Evolutionary conservation across 2,329 filamentous ascomycete species (phyloP).

Genomic region (Penicillium janthinellum): DNA sequence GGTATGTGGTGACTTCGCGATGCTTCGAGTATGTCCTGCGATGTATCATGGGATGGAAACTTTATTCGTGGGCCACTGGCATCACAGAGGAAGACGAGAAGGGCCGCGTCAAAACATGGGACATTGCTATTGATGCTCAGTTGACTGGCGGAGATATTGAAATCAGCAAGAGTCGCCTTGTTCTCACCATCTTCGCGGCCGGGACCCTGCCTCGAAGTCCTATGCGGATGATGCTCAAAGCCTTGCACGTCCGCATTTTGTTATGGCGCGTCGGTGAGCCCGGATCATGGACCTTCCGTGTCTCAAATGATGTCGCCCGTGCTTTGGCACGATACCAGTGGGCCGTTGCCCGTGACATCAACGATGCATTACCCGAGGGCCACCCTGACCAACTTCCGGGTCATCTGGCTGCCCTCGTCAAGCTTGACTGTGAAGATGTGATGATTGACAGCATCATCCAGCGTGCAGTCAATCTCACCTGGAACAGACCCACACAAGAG

Average conservation of each 20-base stretch:
- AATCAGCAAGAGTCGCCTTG: constrained; percentile 82
- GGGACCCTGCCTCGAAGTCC: constrained; percentile 84
- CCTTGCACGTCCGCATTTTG: constrained; percentile 85
- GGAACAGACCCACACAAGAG: constrained; percentile 75
- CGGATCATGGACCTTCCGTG: constrained; percentile 63
- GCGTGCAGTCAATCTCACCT: constrained; percentile 85
- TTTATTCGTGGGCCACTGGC: constrained; percentile 78
- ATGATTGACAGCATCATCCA: constrained; percentile 77
- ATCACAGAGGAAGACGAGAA: constrained; percentile 82
- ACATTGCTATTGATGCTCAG: constrained; percentile 89
- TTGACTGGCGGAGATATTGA: constrained; percentile 87
- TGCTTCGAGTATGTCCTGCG: constrained; percentile 78
- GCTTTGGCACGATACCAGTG: constrained; percentile 76
- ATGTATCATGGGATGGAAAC: constrained; percentile 72
- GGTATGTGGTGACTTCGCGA: constrained; percentile 77
- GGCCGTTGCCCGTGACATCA: constrained; percentile 73
- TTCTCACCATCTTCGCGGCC: constrained; percentile 84
- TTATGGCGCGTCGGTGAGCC: constrained; percentile 75
- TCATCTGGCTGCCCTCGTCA: constrained; percentile 73
- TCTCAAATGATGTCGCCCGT: constrained; percentile 70
- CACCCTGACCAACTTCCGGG: constrained; percentile 70
- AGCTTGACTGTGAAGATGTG: constrained; percentile 79
- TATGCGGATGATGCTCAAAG: constrained; percentile 83
- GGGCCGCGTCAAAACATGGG: constrained; percentile 87
- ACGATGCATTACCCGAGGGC: constrained; percentile 49